Percentiles rank a stretch among this genome's conserved stretches.
These are phyloP conservation scores for Cenchrus fungigraminus DNA, from an alignment of 176 grass and related monocot species.

Conservation along the genomic window DNA sequence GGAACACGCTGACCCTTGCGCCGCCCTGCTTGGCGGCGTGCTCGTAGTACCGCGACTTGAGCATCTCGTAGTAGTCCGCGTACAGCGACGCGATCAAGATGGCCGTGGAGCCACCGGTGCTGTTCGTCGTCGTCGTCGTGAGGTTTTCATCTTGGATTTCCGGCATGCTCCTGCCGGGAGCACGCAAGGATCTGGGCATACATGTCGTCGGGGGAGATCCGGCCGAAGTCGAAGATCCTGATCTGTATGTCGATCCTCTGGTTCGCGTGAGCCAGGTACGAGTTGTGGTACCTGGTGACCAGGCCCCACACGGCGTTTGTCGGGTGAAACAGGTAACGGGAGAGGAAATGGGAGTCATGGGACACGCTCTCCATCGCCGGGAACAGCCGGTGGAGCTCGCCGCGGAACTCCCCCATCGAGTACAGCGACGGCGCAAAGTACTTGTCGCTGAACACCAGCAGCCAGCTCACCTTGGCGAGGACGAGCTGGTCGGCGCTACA, in stretches of 20 bases:
- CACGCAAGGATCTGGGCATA: slow-evolving; percentile 51
- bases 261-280: slow-evolving; percentile 42
- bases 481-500: slow-evolving; percentile 55
- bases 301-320: slow-evolving; percentile 56
- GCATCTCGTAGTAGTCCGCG: slow-evolving; percentile 51
- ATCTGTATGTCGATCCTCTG: slow-evolving; percentile 61
- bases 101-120: slow-evolving; percentile 24
- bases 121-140: background rate
- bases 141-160: background rate
- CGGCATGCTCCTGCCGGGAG: slow-evolving; percentile 50
- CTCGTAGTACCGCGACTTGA: slow-evolving; percentile 50
- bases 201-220: slow-evolving; percentile 46
- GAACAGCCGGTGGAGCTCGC: slow-evolving; percentile 55
- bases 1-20: slow-evolving; percentile 45
- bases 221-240: slow-evolving; percentile 30
- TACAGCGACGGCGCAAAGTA: slow-evolving; percentile 60
- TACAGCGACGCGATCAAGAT: slow-evolving; percentile 56
- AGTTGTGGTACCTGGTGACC: slow-evolving; percentile 43
- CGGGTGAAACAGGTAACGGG: slow-evolving; percentile 62
- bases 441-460: slow-evolving; percentile 56
- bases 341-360: slow-evolving; percentile 53
- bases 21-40: slow-evolving; percentile 33
- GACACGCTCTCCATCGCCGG: slow-evolving; percentile 56
- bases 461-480: slow-evolving; percentile 60
- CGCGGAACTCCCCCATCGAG: slow-evolving; percentile 37